Conservation (phyloP, 129 eudicot genomes). For the Pittosporum tobira region DNA sequence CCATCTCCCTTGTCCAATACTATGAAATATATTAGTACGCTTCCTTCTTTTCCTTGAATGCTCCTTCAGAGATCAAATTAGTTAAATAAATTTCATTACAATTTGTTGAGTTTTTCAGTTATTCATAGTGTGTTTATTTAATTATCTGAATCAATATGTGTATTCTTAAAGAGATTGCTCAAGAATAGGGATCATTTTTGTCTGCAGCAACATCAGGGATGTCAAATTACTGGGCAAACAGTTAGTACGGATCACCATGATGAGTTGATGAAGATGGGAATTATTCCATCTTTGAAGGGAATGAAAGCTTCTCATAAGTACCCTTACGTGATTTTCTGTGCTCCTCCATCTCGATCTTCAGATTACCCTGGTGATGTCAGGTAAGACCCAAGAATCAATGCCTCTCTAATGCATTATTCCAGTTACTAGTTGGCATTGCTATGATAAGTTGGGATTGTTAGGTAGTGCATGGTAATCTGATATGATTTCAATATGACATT, state of each 20-base stretch:
- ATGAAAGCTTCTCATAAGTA: slow-evolving; percentile 41
- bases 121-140: no score
- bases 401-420: neutral
- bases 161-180: slow-evolving; percentile 3
- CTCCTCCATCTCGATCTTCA: slow-evolving; percentile 70
- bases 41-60: neutral
- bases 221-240: slow-evolving; percentile 81
- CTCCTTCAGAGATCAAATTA: neutral
- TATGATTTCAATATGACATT: no score
- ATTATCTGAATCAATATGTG: neutral
- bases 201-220: slow-evolving; percentile 72
- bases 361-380: slow-evolving; percentile 83
- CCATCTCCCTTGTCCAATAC: no score
- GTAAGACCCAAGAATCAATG: slow-evolving; percentile 27
- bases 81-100: neutral
- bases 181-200: slow-evolving; percentile 10
- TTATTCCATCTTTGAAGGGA: slow-evolving; percentile 65
- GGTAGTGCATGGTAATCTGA: neutral
- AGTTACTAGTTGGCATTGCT: neutral
- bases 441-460: neutral
- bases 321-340: slow-evolving; percentile 84
- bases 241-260: slow-evolving; percentile 71
- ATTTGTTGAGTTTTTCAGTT: neutral
- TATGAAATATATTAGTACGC: neutral
- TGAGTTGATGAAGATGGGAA: slow-evolving; percentile 78